phyloP scores from a whole-genome alignment of 768 basidiomycete species.

The Mycena indigotica region DNA sequence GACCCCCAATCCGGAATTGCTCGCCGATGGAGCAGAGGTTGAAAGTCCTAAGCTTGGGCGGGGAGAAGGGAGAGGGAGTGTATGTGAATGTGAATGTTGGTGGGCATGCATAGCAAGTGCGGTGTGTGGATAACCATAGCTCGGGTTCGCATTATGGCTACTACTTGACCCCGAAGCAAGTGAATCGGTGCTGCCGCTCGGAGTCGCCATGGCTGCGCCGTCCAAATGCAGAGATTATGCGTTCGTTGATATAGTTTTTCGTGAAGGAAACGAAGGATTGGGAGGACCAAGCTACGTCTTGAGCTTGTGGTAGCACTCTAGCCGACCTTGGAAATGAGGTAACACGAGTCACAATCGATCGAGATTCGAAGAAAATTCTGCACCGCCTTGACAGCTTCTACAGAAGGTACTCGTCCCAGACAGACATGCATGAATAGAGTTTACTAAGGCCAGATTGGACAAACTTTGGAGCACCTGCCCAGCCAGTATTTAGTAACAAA shows the following conservation, averaged over 20 bases:
- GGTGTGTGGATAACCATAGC: background rate
- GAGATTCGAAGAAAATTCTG: too few species aligned
- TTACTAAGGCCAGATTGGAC: too few species aligned
- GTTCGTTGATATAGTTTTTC: background rate
- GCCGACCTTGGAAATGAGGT: too few species aligned
- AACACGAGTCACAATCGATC: background rate
- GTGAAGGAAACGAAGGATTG: background rate
- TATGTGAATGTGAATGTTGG: background rate
- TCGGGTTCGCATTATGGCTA: background rate
- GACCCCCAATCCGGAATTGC: conserved; percentile 32
- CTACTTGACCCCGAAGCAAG: background rate
- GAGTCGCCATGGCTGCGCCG: background rate
- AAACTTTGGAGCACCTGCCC: too few species aligned
- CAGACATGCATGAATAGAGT: too few species aligned
- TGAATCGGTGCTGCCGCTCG: background rate
- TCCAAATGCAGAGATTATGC: too few species aligned
- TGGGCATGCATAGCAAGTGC: background rate
- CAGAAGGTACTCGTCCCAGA: too few species aligned
- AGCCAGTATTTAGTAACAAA: too few species aligned
- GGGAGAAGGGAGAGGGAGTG: conserved; percentile 23
- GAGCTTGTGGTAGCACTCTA: background rate
- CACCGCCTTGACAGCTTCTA: too few species aligned
- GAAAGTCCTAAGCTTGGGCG: conserved; percentile 40
- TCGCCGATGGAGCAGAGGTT: conserved; percentile 37
- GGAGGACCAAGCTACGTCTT: background rate